Evolutionary conservation across 2,329 filamentous ascomycete genomes (phyloP).

Genomic region (Corynespora cassiicola): DNA sequence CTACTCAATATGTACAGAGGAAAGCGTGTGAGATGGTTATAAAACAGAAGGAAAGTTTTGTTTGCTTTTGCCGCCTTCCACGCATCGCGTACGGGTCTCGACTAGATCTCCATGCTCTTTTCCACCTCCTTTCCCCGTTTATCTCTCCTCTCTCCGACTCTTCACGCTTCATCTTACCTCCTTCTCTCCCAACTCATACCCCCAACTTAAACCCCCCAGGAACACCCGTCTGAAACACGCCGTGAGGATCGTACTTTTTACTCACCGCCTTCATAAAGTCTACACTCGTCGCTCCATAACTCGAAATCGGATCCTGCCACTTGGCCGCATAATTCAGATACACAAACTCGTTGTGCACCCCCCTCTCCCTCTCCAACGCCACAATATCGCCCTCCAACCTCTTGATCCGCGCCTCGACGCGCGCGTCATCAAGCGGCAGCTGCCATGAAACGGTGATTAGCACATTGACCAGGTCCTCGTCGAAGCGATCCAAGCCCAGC

Average conservation of each 20-base stretch:
- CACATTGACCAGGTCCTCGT: constrained; percentile 26
- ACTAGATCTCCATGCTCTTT: no score
- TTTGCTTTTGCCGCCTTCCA: no score
- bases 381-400: constrained; percentile 17
- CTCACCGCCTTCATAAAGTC: constrained; percentile 34
- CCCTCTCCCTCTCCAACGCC: constrained; percentile 16
- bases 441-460: constrained; percentile 21
- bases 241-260: constrained; percentile 42
- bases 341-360: constrained; percentile 23
- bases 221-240: constrained; percentile 42
- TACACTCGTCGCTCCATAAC: constrained; percentile 37
- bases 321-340: constrained; percentile 45
- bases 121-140: no score
- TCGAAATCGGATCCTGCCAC: constrained; percentile 43
- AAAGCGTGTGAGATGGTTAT: no score
- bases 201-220: constrained; percentile 46
- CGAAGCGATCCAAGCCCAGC: constrained; percentile 25
- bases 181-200: no score
- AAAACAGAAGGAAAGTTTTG: no score
- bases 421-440: constrained; percentile 16
- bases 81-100: no score
- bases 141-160: no score
- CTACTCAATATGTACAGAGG: no score
- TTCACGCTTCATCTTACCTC: no score
- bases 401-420: constrained; percentile 17